A percentile compares a stretch with the other conserved stretches of the same genome.
phyloP scores from a whole-genome alignment of 192 early-diverging fungal species.

The Phycomyces blakesleeanus region DNA sequence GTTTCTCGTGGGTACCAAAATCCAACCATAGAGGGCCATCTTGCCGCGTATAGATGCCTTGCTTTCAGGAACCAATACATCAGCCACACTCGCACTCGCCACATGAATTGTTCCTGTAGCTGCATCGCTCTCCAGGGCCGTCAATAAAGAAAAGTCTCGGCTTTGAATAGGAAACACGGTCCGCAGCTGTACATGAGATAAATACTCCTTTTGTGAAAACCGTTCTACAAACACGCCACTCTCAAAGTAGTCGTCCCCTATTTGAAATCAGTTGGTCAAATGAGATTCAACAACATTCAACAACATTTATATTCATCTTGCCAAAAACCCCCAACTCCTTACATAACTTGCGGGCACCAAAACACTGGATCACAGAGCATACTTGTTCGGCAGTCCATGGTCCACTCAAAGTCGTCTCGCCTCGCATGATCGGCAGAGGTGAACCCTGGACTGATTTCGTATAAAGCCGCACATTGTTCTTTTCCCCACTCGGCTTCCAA shows the following conservation, averaged over 20 bases:
- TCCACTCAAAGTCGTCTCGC: slow-evolving; percentile 42
- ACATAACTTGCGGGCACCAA: slow-evolving; percentile 45
- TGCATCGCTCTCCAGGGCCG: slow-evolving; percentile 42
- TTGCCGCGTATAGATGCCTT: slow-evolving; percentile 40
- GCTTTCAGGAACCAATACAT: slow-evolving; percentile 38
- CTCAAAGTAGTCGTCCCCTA: slow-evolving; percentile 50
- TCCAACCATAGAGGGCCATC: slow-evolving; percentile 42
- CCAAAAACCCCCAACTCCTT: slow-evolving; percentile 6
- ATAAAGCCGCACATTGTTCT: slow-evolving; percentile 36
- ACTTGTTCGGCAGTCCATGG: slow-evolving; percentile 51
- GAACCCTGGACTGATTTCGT: slow-evolving; percentile 29
- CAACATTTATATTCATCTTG: background rate
- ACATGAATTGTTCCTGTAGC: slow-evolving; percentile 37
- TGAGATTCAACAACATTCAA: no score
- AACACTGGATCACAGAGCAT: slow-evolving; percentile 46
- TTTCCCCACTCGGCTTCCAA: slow-evolving; percentile 36
- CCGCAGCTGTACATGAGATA: slow-evolving; percentile 32
- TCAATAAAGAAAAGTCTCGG: slow-evolving; percentile 42
- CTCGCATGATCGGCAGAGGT: slow-evolving; percentile 35
- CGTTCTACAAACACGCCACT: slow-evolving; percentile 44
- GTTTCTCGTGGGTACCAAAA: slow-evolving; percentile 39
- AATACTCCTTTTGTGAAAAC: slow-evolving; percentile 47
- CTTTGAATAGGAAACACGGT: slow-evolving; percentile 39
- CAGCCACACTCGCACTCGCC: slow-evolving; percentile 39
- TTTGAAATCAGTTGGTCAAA: no score